Conservation (phyloP, 495 filamentous ascomycete species). For the Penicillium egyptiacum region DNA sequence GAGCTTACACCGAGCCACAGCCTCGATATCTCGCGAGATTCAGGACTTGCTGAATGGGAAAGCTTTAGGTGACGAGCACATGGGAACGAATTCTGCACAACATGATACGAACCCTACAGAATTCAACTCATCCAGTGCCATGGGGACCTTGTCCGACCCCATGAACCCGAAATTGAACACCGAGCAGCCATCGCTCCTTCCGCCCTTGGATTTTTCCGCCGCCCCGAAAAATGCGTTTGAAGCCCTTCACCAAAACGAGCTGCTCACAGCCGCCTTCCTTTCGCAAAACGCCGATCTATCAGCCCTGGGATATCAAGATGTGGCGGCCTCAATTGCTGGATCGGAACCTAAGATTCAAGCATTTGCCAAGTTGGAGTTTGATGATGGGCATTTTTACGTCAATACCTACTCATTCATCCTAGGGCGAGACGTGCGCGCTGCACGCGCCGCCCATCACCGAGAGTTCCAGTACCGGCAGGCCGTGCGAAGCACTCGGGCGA, state of each 20-base stretch:
- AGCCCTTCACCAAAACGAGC: slow-evolving; percentile 44
- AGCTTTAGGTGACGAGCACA: slow-evolving; percentile 19
- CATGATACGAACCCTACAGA: slow-evolving; percentile 12
- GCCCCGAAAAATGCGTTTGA: slow-evolving; percentile 40
- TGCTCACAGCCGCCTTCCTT: slow-evolving; percentile 43
- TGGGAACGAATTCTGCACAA: slow-evolving; percentile 15
- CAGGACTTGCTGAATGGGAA: slow-evolving; percentile 24
- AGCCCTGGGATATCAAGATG: slow-evolving; percentile 44
- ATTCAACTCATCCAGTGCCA: slow-evolving; percentile 22
- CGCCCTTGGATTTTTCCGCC: slow-evolving; percentile 39
- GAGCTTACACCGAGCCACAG: slow-evolving; percentile 13
- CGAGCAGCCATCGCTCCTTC: slow-evolving; percentile 43
- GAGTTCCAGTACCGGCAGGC: slow-evolving; percentile 47
- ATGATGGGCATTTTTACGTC: slow-evolving; percentile 72
- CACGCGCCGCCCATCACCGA: slow-evolving; percentile 50
- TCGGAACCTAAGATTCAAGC: slow-evolving; percentile 56
- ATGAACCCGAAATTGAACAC: slow-evolving; percentile 33
- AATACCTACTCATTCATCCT: slow-evolving; percentile 65
- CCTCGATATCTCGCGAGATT: slow-evolving; percentile 20
- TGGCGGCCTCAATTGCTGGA: slow-evolving; percentile 38
- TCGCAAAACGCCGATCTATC: slow-evolving; percentile 43
- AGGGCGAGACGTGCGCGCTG: slow-evolving; percentile 62
- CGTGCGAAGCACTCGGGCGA: slow-evolving; percentile 42
- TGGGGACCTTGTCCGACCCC: slow-evolving; percentile 38
- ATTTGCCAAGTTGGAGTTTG: slow-evolving; percentile 69